Evolutionary conservation across 176 grass and related monocot genomes (phyloP).

Genomic region (Dactylis glomerata): DNA sequence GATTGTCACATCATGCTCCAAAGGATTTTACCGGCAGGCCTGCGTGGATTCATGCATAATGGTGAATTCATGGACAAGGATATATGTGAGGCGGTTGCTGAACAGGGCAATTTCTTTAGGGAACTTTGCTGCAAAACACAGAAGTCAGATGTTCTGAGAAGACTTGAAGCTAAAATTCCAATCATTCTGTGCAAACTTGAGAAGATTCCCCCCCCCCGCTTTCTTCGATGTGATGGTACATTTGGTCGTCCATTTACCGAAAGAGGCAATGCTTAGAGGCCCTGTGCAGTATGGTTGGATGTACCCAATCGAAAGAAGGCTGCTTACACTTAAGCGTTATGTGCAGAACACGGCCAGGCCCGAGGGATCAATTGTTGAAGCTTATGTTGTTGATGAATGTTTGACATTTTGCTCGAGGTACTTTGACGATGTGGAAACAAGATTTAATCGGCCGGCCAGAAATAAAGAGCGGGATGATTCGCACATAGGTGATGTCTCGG

Average conservation of each 20-base stretch:
- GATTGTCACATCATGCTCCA: background rate
- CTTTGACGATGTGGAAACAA: background rate
- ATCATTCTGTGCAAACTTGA: constrained; percentile 26
- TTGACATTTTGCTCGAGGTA: constrained; percentile 3
- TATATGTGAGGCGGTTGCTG: background rate
- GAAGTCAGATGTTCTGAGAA: background rate
- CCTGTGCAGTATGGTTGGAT: background rate
- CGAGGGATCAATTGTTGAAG: background rate
- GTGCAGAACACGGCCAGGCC: background rate
- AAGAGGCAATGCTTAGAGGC: background rate
- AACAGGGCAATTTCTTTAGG: background rate
- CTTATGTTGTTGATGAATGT: background rate
- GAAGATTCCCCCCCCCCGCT: background rate
- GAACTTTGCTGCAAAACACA: background rate
- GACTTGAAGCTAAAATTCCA: background rate
- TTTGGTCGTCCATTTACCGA: background rate
- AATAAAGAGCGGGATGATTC: background rate
- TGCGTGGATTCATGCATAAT: background rate
- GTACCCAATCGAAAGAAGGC: background rate
- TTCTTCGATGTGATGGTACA: background rate
- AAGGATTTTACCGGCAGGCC: background rate
- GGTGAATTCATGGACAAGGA: background rate
- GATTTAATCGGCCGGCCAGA: background rate
- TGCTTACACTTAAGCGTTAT: background rate
- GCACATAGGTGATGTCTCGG: background rate